These are phyloP conservation scores for Dictyostelium firmibasis DNA, from an alignment of 78 protist genomes.

Conservation along the genomic window DNA sequence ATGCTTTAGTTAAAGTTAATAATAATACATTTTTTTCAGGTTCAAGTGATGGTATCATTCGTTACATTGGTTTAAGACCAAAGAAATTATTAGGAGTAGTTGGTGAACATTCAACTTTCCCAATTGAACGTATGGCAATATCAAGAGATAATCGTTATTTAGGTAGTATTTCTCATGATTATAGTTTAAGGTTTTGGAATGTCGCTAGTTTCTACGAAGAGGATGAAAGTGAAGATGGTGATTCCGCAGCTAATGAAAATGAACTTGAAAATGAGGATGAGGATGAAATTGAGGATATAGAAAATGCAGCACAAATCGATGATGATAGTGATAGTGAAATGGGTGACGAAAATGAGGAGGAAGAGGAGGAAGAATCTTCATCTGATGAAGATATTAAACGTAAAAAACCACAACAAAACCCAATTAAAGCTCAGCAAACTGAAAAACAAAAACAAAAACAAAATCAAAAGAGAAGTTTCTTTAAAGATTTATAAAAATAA, in stretches of 20 bases:
- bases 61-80: constrained; percentile 56
- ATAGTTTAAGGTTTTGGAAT: constrained; percentile 69
- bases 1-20: constrained; percentile 48
- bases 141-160: constrained; percentile 63
- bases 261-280: constrained; percentile 13
- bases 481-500: background rate
- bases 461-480: background rate
- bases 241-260: background rate
- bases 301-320: background rate
- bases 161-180: constrained; percentile 69
- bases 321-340: constrained; percentile 16
- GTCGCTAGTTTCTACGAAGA: constrained; percentile 51
- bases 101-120: constrained; percentile 68
- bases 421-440: background rate
- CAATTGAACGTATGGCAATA: constrained; percentile 51
- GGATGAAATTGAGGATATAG: background rate
- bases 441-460: background rate
- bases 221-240: constrained; percentile 15
- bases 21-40: constrained; percentile 39
- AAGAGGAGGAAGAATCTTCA: background rate
- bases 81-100: constrained; percentile 57
- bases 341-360: constrained; percentile 6
- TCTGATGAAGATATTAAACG: background rate
- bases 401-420: background rate
- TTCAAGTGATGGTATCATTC: constrained; percentile 74